phyloP scores from a whole-genome alignment of 306 rosid species.

The Begonia loranthoides region DNA sequence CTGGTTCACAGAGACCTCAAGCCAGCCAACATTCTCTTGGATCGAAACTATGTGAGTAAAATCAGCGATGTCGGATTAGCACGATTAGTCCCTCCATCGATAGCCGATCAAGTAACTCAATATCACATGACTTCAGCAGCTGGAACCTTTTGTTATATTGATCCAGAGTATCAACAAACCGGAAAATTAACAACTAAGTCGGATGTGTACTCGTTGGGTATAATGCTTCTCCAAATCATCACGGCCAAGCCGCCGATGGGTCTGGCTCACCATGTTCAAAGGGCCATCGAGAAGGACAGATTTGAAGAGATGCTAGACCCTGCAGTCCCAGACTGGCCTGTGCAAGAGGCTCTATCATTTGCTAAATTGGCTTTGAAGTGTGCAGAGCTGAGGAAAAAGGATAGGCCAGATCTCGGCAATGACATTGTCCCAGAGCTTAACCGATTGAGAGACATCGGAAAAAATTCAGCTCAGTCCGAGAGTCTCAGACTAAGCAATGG shows the following conservation, averaged over 20 bases:
- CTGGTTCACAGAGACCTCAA: constrained; percentile 93
- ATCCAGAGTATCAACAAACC: constrained; percentile 92
- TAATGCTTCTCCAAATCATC: constrained; percentile 71
- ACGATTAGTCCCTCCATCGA: constrained; percentile 67
- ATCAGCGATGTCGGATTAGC: constrained; percentile 88
- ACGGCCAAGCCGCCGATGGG: constrained; percentile 94
- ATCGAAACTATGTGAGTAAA: constrained; percentile 71
- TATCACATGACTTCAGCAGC: constrained; percentile 90
- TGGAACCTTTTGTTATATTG: constrained; percentile 94
- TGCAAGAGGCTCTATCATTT: constrained; percentile 53
- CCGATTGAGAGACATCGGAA: constrained; percentile 49
- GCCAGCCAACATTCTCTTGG: constrained; percentile 82
- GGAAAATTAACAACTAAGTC: constrained; percentile 74
- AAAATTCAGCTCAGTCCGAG: constrained; percentile 3
- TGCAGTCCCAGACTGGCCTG: constrained; percentile 64
- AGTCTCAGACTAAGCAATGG: neutral
- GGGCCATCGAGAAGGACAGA: constrained; percentile 47
- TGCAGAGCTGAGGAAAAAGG: constrained; percentile 71
- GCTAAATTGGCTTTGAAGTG: constrained; percentile 65
- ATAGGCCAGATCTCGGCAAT: constrained; percentile 72
- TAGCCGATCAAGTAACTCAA: constrained; percentile 68
- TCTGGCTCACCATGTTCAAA: constrained; percentile 60
- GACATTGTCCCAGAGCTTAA: constrained; percentile 68
- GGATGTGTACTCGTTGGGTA: constrained; percentile 75
- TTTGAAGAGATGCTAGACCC: constrained; percentile 62